A percentile compares a stretch with the other conserved stretches of the same genome.
phyloP scores from a whole-genome alignment of 768 basidiomycete genomes.

The Mycena amicta region DNA sequence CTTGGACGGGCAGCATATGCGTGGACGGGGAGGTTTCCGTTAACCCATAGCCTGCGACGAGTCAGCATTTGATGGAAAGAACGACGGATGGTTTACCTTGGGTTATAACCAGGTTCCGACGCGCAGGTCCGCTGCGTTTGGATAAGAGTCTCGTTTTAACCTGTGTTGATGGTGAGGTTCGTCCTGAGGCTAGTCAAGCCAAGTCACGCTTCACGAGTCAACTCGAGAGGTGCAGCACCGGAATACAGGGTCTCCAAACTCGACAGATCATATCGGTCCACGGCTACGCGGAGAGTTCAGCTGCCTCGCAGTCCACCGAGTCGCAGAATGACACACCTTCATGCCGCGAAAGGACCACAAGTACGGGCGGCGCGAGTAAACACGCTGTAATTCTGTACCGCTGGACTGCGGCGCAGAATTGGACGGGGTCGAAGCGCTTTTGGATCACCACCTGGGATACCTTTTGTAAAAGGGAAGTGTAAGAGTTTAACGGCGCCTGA shows the following conservation, averaged over 20 bases:
- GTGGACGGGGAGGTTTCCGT: constrained; percentile 66
- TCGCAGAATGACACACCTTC: constrained; percentile 45
- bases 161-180: too few species aligned
- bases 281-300: too few species aligned
- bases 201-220: constrained; percentile 4
- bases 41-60: constrained; percentile 51
- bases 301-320: not conserved
- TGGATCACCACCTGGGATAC: constrained; percentile 64
- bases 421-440: constrained; percentile 68
- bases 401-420: constrained; percentile 67
- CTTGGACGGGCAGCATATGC: constrained; percentile 43
- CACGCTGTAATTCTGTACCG: constrained; percentile 60
- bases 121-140: not conserved
- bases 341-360: constrained; percentile 73
- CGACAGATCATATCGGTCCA: constrained; percentile 60
- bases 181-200: too few species aligned
- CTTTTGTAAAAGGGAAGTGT: constrained; percentile 59
- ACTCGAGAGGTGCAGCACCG: constrained; percentile 1
- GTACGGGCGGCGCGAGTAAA: constrained; percentile 81
- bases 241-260: constrained; percentile 2
- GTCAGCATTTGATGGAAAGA: not conserved
- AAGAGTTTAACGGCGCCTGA: not conserved
- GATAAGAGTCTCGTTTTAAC: not conserved
- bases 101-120: not conserved
- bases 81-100: not conserved